phyloP scores from a whole-genome alignment of 345 rosid genomes.

The Syzygium aromaticum region DNA sequence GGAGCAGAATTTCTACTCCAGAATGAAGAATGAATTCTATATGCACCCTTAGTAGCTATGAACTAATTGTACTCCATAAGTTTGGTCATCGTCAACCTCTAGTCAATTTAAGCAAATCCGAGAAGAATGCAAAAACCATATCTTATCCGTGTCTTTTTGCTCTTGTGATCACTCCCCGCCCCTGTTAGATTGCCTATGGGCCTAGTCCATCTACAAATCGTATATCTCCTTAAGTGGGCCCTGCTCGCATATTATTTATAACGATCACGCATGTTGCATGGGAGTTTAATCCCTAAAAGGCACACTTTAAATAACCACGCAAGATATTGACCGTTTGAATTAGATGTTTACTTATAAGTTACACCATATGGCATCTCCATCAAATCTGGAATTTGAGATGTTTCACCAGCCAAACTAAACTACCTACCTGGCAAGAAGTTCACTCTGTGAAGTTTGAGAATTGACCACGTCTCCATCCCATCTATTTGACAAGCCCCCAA shows the following conservation, averaged over 20 bases:
- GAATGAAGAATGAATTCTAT: too few relatives aligned
- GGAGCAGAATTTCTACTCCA: too few relatives aligned
- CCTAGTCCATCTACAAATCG: background rate
- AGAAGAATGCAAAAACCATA: too few relatives aligned
- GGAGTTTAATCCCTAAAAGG: background rate
- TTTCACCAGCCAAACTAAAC: background rate
- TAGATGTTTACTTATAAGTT: background rate
- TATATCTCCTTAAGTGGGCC: background rate
- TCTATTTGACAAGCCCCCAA: background rate
- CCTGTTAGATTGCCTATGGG: background rate
- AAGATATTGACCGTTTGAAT: background rate
- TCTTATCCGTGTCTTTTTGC: background rate
- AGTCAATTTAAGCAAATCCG: too few relatives aligned
- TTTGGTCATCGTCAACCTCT: too few relatives aligned
- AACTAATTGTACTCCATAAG: too few relatives aligned
- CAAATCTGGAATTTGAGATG: background rate
- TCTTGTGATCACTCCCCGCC: background rate
- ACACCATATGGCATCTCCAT: background rate
- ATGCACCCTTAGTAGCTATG: too few relatives aligned
- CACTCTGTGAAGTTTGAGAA: background rate
- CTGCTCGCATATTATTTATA: background rate
- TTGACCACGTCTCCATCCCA: background rate
- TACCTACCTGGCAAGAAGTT: background rate
- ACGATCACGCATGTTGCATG: accelerated
- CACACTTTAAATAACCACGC: background rate